phyloP scores from a whole-genome alignment of 2,329 filamentous ascomycete species.

The Colletotrichum spinosum region DNA sequence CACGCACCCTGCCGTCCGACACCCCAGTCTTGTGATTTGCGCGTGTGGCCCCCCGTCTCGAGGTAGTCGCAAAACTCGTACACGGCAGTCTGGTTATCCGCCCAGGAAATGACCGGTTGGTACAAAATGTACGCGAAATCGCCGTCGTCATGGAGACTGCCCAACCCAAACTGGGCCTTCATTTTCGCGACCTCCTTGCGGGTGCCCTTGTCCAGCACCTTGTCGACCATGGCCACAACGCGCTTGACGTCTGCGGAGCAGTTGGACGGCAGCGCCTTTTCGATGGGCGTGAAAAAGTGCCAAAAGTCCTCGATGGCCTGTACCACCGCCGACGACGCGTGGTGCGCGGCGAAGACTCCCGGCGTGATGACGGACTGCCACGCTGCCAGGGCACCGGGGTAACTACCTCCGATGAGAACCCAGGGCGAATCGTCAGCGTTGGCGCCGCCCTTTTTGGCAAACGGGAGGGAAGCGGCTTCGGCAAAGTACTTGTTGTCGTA shows the following conservation, averaged over 20 bases:
- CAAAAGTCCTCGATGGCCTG: slow-evolving; percentile 59
- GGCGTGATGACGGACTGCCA: slow-evolving; percentile 59
- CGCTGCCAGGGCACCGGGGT: slow-evolving; percentile 61
- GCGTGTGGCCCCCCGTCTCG: slow-evolving; percentile 12
- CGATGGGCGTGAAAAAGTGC: slow-evolving; percentile 60
- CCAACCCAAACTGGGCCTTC: slow-evolving; percentile 29
- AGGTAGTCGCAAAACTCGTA: slow-evolving; percentile 23
- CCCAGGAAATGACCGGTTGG: slow-evolving; percentile 25
- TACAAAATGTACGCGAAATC: slow-evolving; percentile 21
- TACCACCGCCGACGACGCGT: slow-evolving; percentile 61
- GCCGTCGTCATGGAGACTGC: slow-evolving; percentile 14
- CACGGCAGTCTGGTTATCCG: background rate
- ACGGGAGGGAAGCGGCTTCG: slow-evolving; percentile 51
- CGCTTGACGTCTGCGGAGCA: slow-evolving; percentile 59
- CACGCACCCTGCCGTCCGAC: slow-evolving; percentile 18
- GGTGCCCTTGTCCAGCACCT: slow-evolving; percentile 43
- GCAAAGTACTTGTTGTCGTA: slow-evolving; percentile 35
- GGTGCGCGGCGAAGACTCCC: slow-evolving; percentile 63
- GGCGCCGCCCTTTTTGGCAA: slow-evolving; percentile 43
- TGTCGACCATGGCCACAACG: slow-evolving; percentile 60
- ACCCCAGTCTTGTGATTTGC: slow-evolving; percentile 2
- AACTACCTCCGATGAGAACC: slow-evolving; percentile 64
- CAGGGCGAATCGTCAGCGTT: slow-evolving; percentile 59
- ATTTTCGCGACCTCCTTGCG: slow-evolving; percentile 16
- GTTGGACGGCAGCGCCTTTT: slow-evolving; percentile 46